A percentile compares a stretch with the other conserved stretches of the same genome.
Conservation (phyloP, 257 asterid species). For the Capsicum rhomboideum region DNA sequence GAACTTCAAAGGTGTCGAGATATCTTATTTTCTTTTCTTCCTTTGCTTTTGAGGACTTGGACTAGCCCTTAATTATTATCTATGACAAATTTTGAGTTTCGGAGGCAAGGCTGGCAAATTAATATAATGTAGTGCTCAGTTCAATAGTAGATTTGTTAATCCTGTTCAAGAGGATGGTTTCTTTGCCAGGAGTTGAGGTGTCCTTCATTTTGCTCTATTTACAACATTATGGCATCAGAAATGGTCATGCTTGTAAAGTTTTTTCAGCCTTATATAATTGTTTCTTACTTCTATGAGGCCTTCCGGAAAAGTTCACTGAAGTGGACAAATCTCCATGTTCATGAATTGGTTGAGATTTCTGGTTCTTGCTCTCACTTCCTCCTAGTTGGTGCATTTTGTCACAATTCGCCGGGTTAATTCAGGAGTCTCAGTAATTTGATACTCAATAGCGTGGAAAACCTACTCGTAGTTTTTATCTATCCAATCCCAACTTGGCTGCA, state of each 20-base stretch:
- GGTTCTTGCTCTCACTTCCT: not conserved
- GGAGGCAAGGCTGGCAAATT: not conserved
- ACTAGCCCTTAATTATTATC: not conserved
- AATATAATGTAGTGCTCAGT: not conserved
- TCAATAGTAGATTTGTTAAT: not conserved
- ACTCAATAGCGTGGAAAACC: not conserved
- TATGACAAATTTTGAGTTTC: not conserved
- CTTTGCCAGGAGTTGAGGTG: not conserved
- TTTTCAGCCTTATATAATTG: not conserved
- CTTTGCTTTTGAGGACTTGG: not conserved
- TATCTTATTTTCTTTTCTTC: not conserved
- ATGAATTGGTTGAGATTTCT: not conserved
- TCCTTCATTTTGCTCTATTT: not conserved
- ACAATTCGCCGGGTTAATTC: not conserved
- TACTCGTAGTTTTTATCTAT: not conserved
- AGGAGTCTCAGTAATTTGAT: not conserved
- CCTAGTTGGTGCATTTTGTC: not conserved
- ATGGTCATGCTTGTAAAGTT: not conserved
- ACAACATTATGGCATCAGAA: not conserved
- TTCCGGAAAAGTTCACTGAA: not conserved
- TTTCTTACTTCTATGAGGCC: not conserved
- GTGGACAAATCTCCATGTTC: not conserved
- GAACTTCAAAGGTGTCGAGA: slow-evolving; percentile 1
- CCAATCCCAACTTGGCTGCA: not conserved
- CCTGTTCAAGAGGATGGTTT: not conserved